Evolutionary conservation across 2,329 filamentous ascomycete genomes (phyloP), one percentile per base, ranked within the genome.

Genomic region (Alternaria longipes): DNA sequence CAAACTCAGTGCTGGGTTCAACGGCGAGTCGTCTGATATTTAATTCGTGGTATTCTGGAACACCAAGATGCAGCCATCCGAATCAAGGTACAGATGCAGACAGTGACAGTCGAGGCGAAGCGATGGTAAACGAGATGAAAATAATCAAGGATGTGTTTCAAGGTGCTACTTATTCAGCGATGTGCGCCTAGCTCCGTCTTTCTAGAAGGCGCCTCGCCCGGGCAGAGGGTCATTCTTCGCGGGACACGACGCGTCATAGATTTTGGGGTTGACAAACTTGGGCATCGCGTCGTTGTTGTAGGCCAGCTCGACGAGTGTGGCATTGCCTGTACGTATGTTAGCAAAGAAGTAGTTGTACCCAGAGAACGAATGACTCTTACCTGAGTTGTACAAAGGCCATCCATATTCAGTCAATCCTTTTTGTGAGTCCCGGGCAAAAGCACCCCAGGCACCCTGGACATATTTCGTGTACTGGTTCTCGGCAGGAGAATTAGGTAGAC

Each of bases 371-470:
- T 8, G 24, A 4, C 11, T 49, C 60, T 62, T 63, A 74, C 69
- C 58, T 22, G 53, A 32, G 11, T 54, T 59, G 38, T 69, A 74
- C 22, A 45, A 9, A 26, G 71, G 70, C 78, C 79, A 81, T 2
- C 78, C 76, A 54, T 74, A 67, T 18, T 71, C 68, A 2, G 68
- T 67, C 28, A 81, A 44, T 0, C 73, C 74, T 4, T 63, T 54
- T 51, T 56, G 65, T 2, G 79, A 71, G 62, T 80, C 73, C 6
- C 59, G 65, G 2, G 73, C 74, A 58, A 81, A 81, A 5, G 74
- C 74, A 18, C 73, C 65, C 63, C 77, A 75, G 1, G 74, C 71
- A 30, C 75, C 74, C 57, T 75, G 69, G 3, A 59, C 12, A 22
- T 59, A 55, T 34, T 47, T 40, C 59, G 78, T 76, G 38, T 78